These are phyloP conservation scores for Tylopilus rubrobrunneus DNA, from an alignment of 768 basidiomycete genomes.

Conservation along the genomic window DNA sequence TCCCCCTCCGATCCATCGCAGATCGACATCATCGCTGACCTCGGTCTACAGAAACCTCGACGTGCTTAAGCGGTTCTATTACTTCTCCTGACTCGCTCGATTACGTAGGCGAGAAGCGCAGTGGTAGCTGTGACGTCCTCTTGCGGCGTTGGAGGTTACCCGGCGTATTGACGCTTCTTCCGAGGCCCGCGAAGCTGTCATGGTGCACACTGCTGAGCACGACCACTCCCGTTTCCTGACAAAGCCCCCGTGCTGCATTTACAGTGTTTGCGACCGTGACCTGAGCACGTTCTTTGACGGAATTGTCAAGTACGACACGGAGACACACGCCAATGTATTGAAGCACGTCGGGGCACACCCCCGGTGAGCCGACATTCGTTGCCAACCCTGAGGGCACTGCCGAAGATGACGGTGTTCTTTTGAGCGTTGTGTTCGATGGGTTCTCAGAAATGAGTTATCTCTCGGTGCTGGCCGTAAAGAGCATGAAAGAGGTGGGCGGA, in stretches of 20 bases:
- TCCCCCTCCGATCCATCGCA: conserved; percentile 22
- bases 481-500: conserved; percentile 34
- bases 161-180: conserved; percentile 16
- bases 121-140: conserved; percentile 16
- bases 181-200: conserved; percentile 17
- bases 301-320: conserved; percentile 35
- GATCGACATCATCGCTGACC: conserved; percentile 34
- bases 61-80: conserved; percentile 31
- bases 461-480: conserved; percentile 34
- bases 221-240: conserved; percentile 28
- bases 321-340: conserved; percentile 25
- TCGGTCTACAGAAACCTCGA: conserved; percentile 32
- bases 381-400: conserved; percentile 23
- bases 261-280: conserved; percentile 26
- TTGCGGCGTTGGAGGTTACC: conserved; percentile 32
- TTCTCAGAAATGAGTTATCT: conserved; percentile 30
- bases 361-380: conserved; percentile 38
- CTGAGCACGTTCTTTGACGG: conserved; percentile 33
- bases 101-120: conserved; percentile 21
- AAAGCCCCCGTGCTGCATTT: conserved; percentile 32
- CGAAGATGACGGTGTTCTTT: conserved; percentile 37
- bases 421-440: conserved; percentile 37
- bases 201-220: conserved; percentile 19
- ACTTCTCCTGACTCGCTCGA: conserved; percentile 24
- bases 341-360: conserved; percentile 27